Evolutionary conservation across 768 basidiomycete species (phyloP), one percentile per base, ranked within the genome.

Genomic region (Baorangia bicolor): DNA sequence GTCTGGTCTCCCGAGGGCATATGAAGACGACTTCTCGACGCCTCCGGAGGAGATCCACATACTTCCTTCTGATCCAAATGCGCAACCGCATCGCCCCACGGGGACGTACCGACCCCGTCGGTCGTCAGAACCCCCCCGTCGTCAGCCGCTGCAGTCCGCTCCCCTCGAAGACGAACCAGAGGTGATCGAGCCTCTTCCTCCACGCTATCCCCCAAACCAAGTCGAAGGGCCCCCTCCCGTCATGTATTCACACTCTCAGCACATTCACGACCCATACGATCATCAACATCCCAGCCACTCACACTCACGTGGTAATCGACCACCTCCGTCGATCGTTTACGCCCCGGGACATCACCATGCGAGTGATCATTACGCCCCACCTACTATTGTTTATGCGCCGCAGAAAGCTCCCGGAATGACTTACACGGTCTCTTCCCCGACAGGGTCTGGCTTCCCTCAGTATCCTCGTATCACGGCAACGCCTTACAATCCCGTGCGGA

Each of bases 381-480:
- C 85, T 14, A 75, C 79, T 0, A 81, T 86, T 54, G 80, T 81
- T 12, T 79, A 84, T 57, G 78, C 85, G 43, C 81, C 58, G 73
- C 77, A 58, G 69, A 78, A 72, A 78, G 80, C 46, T 74, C 85
- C 85, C 51, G 84, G 84, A 4, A 81, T 88, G 74, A 81, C 82
- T 4, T 83, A 87, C 65, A 87, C 86, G 53, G 84, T 86, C 50
- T 87, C 87, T n/a, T 80, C 82, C 20, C 84, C 85, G 8, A 23
- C 79, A 56, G 69, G 64, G 53, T 68, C 59, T 58, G 64, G 62
- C 14, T 65, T 70, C 62, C 64, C 69, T 34, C 76, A 77, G 55
- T 76, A 79, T 60, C 74, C 75, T 6, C 75, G 73, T 44, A 74
- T 76, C 38, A 76, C 73, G 25, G 69, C 71, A 16, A 70, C 77